Evolutionary conservation across 2,329 filamentous ascomycete species (phyloP).

Genomic region (Amylocarpus encephaloides): DNA sequence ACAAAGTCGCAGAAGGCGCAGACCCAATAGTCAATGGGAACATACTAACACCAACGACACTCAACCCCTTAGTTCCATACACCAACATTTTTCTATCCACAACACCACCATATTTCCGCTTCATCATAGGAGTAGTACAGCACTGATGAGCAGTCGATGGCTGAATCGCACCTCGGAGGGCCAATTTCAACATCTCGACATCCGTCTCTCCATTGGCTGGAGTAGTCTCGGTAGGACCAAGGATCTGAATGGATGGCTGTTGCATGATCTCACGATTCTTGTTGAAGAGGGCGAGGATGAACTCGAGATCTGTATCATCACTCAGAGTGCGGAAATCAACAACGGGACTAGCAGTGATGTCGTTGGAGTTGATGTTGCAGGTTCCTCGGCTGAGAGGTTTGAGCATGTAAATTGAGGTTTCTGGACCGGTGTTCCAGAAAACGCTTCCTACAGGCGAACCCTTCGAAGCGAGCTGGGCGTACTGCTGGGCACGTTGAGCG

Average conservation of each 20-base stretch:
- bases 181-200: slow-evolving; percentile 71
- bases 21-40: slow-evolving; percentile 26
- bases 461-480: background rate
- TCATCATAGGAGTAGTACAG: slow-evolving; percentile 16
- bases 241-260: slow-evolving; percentile 28
- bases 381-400: slow-evolving; percentile 33
- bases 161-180: slow-evolving; percentile 58
- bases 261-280: slow-evolving; percentile 23
- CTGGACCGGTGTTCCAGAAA: slow-evolving; percentile 13
- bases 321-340: slow-evolving; percentile 33
- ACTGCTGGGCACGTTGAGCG: slow-evolving; percentile 23
- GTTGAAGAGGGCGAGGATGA: slow-evolving; percentile 14
- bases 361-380: slow-evolving; percentile 26
- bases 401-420: slow-evolving; percentile 12
- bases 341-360: slow-evolving; percentile 25
- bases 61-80: slow-evolving; percentile 33
- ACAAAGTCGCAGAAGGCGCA: slow-evolving; percentile 14
- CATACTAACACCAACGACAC: slow-evolving; percentile 35
- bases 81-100: slow-evolving; percentile 32
- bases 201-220: slow-evolving; percentile 47
- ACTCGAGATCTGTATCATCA: slow-evolving; percentile 34
- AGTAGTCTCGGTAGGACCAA: slow-evolving; percentile 30
- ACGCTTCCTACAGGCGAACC: slow-evolving; percentile 4
- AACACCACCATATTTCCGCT: slow-evolving; percentile 30
- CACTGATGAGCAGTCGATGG: slow-evolving; percentile 43